Evolutionary conservation across 2,329 filamentous ascomycete species (phyloP).

Genomic region (Sclerotinia sclerotiorum): DNA sequence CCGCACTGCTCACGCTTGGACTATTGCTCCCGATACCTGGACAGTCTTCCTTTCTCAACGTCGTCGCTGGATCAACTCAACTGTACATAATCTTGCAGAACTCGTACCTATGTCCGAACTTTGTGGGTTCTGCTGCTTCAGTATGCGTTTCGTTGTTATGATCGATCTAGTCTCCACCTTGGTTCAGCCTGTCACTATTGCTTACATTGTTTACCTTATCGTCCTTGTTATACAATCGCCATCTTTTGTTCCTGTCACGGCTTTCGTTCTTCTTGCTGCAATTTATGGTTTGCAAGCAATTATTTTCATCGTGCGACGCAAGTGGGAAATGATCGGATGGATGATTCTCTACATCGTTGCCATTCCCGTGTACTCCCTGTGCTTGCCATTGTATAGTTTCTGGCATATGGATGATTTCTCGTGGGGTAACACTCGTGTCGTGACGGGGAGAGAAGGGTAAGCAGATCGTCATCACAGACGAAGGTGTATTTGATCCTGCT

Average conservation of each 20-base stretch:
- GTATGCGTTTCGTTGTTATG: conserved; percentile 98
- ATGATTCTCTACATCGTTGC: conserved; percentile 95
- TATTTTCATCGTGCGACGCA: conserved; percentile 93
- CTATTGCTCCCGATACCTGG: conserved; percentile 94
- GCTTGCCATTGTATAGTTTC: conserved; percentile 88
- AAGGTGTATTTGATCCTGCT: conserved; percentile 93
- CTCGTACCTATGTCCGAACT: conserved; percentile 90
- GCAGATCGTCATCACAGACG: conserved; percentile 90
- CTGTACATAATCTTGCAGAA: conserved; percentile 95
- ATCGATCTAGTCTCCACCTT: conserved; percentile 89
- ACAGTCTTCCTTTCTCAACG: conserved; percentile 94
- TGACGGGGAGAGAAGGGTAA: conserved; percentile 92
- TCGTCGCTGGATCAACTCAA: conserved; percentile 99
- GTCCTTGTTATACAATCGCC: conserved; percentile 64
- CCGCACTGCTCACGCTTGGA: conserved; percentile 89
- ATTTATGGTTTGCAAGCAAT: conserved; percentile 96
- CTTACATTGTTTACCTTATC: conserved; percentile 87
- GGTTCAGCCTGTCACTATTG: conserved; percentile 86
- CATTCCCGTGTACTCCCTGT: conserved; percentile 88
- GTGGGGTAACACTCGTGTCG: conserved; percentile 98
- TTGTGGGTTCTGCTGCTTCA: conserved; percentile 99
- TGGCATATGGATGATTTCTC: conserved; percentile 99
- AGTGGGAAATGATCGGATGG: conserved; percentile 99
- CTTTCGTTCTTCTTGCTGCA: conserved; percentile 88
- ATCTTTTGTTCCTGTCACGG: conserved; percentile 72